These are phyloP conservation scores for Pseudogymnoascus pannorum DNA, from an alignment of 2,329 filamentous ascomycete genomes.

Conservation along the genomic window DNA sequence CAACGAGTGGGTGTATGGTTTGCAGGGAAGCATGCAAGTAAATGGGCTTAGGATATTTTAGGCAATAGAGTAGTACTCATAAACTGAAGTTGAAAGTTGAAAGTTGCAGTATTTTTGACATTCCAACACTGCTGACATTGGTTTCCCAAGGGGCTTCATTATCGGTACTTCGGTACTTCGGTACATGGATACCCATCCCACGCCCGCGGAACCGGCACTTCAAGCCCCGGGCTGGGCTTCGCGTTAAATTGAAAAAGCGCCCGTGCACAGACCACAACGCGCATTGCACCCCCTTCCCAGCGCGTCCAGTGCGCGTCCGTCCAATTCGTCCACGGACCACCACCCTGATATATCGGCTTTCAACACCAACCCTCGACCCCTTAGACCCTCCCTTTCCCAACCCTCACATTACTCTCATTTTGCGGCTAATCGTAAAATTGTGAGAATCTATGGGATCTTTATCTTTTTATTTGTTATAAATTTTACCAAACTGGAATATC, in stretches of 20 bases:
- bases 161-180: neutral
- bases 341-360: neutral
- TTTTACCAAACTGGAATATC: neutral
- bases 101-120: no score
- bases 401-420: neutral
- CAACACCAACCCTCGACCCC: neutral
- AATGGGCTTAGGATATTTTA: neutral
- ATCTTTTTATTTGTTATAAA: no score
- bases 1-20: neutral
- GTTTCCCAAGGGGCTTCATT: neutral
- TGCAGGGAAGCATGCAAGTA: neutral
- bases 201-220: conserved; percentile 3
- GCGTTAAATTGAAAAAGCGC: neutral
- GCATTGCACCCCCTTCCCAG: neutral
- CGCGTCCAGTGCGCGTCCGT: neutral
- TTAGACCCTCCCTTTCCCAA: neutral
- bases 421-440: no score
- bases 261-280: neutral
- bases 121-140: no score
- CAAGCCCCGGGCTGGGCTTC: neutral
- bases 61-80: neutral
- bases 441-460: no score
- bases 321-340: neutral
- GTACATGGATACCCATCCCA: neutral
- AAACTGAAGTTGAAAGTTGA: neutral